Conservation (phyloP, 768 basidiomycete species). For the Serendipita sp. region DNA sequence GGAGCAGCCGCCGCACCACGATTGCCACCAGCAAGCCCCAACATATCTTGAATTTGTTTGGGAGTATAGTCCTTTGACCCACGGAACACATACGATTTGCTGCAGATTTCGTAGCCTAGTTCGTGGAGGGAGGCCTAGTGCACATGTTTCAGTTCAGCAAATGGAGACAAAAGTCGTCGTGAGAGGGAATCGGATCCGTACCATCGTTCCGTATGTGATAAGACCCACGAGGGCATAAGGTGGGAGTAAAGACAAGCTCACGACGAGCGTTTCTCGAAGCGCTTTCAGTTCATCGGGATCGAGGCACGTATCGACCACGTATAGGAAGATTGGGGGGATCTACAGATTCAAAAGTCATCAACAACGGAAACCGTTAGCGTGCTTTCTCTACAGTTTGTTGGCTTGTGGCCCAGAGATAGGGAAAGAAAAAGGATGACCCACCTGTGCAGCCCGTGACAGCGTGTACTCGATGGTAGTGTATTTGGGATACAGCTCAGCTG, state of each 20-base stretch:
- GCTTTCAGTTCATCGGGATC: constrained; percentile 94
- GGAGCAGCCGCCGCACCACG: constrained; percentile 38
- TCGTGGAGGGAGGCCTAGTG: constrained; percentile 97
- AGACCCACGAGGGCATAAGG: constrained; percentile 90
- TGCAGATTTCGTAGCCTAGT: constrained; percentile 89
- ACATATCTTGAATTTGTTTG: constrained; percentile 98
- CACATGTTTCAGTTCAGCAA: too few species aligned
- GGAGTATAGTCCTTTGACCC: constrained; percentile 92
- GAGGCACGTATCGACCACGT: constrained; percentile 93
- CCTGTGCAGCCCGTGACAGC: constrained; percentile 75
- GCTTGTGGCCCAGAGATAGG: neutral
- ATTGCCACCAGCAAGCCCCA: constrained; percentile 63
- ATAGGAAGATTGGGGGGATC: constrained; percentile 82
- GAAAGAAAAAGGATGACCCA: constrained; percentile 19
- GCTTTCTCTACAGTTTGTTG: neutral
- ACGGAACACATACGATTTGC: constrained; percentile 97
- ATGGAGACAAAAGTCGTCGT: neutral
- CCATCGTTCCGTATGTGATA: constrained; percentile 97
- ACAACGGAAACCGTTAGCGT: neutral
- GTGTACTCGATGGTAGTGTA: constrained; percentile 99
- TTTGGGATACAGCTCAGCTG: constrained; percentile 88
- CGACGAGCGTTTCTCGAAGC: constrained; percentile 83
- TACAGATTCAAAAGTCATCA: neutral
- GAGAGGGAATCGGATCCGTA: constrained; percentile 21
- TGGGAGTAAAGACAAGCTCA: constrained; percentile 83